phyloP scores from a whole-genome alignment of 208 protist species.

The Leishmania tropica region DNA sequence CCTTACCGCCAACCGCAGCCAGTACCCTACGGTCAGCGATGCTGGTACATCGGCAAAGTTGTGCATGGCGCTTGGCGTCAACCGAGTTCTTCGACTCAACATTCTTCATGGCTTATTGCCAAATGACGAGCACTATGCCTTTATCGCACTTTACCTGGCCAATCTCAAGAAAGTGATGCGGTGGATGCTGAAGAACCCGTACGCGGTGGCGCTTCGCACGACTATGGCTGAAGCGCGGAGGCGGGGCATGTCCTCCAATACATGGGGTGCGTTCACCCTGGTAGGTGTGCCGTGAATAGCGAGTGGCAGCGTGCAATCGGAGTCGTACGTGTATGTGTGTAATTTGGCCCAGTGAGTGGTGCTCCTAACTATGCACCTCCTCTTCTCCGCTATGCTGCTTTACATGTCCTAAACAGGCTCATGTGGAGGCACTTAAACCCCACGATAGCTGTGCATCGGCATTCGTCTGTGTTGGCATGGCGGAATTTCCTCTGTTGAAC shows the following conservation, averaged over 20 bases:
- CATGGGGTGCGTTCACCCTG: conserved; percentile 80
- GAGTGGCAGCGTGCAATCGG: neutral
- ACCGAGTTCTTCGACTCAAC: conserved; percentile 79
- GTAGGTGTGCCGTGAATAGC: conserved; percentile 61
- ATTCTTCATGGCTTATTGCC: conserved; percentile 40
- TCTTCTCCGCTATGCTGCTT: neutral
- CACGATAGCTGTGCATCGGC: neutral
- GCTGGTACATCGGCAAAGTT: conserved; percentile 51
- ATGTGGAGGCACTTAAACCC: neutral
- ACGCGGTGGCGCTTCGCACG: conserved; percentile 79
- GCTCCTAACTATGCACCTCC: neutral
- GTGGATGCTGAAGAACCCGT: conserved; percentile 56
- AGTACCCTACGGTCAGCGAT: conserved; percentile 37
- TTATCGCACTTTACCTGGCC: conserved; percentile 58
- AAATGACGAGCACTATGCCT: conserved; percentile 48
- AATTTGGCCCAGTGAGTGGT: neutral
- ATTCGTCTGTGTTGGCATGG: neutral
- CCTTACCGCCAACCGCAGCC: conserved; percentile 48
- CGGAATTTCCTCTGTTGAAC: neutral
- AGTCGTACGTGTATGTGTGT: neutral
- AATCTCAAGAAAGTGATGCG: conserved; percentile 48
- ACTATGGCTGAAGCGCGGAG: conserved; percentile 44
- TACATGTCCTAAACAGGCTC: neutral
- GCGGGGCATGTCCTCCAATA: conserved; percentile 33
- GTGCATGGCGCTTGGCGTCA: conserved; percentile 65